Conservation (phyloP, 2,329 filamentous ascomycete genomes). For the Fusarium denticulatum region DNA sequence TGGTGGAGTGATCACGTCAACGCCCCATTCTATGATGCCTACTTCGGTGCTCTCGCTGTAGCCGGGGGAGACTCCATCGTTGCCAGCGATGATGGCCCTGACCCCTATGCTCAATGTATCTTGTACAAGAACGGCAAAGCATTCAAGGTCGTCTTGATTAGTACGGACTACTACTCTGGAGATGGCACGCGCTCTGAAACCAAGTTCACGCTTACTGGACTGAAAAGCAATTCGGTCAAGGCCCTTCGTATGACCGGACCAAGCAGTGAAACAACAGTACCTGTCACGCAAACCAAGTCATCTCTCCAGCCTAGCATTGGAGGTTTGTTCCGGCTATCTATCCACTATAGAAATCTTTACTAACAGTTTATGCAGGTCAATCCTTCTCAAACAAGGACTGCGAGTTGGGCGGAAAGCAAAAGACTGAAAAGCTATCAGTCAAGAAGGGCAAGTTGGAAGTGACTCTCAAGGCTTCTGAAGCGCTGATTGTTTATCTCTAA, state of each 20-base stretch:
- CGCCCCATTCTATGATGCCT: neutral
- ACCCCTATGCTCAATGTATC: neutral
- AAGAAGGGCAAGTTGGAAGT: neutral
- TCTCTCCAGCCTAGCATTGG: neutral
- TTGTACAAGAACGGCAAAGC: neutral
- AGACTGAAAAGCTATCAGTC: neutral
- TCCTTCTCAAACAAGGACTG: neutral
- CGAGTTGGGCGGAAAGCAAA: neutral
- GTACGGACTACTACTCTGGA: neutral
- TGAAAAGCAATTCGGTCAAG: neutral
- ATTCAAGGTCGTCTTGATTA: neutral
- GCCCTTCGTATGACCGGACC: neutral
- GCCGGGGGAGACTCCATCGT: neutral
- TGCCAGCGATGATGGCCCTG: neutral
- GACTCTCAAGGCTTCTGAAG: neutral
- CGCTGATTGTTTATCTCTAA: neutral
- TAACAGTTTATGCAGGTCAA: neutral
- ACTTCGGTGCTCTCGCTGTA: neutral
- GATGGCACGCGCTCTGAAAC: neutral
- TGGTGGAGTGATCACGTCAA: neutral
- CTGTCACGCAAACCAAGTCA: neutral
- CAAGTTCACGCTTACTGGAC: neutral
- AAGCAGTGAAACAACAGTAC: neutral
- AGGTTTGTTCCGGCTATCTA: neutral
- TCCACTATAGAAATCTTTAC: accelerated